phyloP scores from a whole-genome alignment of 768 basidiomycete genomes.

The Kwoniella heveanensis region DNA sequence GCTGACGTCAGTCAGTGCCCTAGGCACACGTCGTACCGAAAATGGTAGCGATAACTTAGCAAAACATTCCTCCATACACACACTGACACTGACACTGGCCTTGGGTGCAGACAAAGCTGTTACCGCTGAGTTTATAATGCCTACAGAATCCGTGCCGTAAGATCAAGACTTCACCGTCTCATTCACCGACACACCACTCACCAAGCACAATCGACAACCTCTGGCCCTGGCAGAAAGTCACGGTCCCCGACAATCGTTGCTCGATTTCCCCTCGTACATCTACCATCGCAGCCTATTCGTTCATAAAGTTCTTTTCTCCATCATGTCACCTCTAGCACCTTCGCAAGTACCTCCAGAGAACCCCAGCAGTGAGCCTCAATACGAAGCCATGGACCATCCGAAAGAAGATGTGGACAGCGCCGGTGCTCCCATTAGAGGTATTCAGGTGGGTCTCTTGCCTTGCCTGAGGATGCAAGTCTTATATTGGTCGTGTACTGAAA shows the following conservation, averaged over 20 bases:
- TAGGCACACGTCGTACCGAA: background rate
- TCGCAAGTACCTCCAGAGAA: constrained; percentile 3
- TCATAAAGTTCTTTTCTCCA: background rate
- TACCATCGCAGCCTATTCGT: background rate
- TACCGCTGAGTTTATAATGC: too few relatives aligned
- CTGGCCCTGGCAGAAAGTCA: too few relatives aligned
- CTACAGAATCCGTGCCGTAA: background rate
- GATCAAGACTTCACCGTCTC: background rate
- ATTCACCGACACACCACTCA: background rate
- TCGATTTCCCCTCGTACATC: too few relatives aligned
- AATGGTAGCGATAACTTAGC: background rate
- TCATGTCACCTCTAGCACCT: background rate
- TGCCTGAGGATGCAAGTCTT: background rate
- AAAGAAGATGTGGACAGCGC: constrained; percentile 22
- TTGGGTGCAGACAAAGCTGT: too few relatives aligned
- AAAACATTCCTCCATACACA: too few relatives aligned
- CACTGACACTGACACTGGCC: too few relatives aligned
- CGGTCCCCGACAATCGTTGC: too few relatives aligned
- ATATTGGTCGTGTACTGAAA: background rate
- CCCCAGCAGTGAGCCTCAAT: background rate
- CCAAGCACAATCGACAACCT: too few relatives aligned
- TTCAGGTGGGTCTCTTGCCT: constrained; percentile 32
- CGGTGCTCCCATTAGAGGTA: constrained; percentile 44
- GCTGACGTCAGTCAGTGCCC: too few relatives aligned
- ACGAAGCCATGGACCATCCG: constrained; percentile 23